These are phyloP conservation scores for Penstemon davidsonii DNA, from an alignment of 257 asterid genomes.

Conservation along the genomic window DNA sequence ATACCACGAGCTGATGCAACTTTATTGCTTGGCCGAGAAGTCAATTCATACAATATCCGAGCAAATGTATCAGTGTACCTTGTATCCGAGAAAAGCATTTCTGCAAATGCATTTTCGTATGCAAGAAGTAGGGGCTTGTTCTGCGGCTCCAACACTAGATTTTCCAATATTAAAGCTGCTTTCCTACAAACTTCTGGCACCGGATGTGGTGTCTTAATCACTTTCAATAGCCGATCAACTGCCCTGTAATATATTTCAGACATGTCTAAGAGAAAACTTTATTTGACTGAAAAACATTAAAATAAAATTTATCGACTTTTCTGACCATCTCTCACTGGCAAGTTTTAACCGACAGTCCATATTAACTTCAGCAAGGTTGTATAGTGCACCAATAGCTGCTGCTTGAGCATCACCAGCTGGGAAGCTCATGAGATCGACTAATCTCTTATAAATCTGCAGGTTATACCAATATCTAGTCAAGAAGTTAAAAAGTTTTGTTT, in stretches of 20 bases:
- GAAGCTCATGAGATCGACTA: constrained; percentile 84
- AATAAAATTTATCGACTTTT: neutral
- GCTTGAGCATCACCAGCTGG: constrained; percentile 93
- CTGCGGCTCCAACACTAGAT: constrained; percentile 96
- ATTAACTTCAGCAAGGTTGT: constrained; percentile 86
- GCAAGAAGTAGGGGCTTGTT: constrained; percentile 75
- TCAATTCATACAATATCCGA: constrained; percentile 77
- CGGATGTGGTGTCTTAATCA: constrained; percentile 79
- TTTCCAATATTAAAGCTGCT: constrained; percentile 83
- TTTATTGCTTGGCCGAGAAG: constrained; percentile 82
- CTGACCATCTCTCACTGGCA: constrained; percentile 90
- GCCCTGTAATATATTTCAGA: constrained; percentile 58
- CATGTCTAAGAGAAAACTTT: constrained; percentile 1
- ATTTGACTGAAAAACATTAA: neutral
- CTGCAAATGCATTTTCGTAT: constrained; percentile 86
- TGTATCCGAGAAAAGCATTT: constrained; percentile 79
- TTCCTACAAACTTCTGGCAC: constrained; percentile 95
- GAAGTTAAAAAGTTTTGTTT: neutral
- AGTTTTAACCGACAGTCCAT: constrained; percentile 93
- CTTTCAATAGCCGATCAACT: constrained; percentile 81
- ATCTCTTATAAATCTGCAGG: constrained; percentile 73
- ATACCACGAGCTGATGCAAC: constrained; percentile 81
- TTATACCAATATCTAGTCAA: constrained; percentile 12
- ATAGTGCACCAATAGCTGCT: constrained; percentile 91
- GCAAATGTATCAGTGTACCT: constrained; percentile 82